These are phyloP conservation scores for Pyrenochaeta sp. DNA, from an alignment of 2,329 filamentous ascomycete genomes.

Conservation along the genomic window DNA sequence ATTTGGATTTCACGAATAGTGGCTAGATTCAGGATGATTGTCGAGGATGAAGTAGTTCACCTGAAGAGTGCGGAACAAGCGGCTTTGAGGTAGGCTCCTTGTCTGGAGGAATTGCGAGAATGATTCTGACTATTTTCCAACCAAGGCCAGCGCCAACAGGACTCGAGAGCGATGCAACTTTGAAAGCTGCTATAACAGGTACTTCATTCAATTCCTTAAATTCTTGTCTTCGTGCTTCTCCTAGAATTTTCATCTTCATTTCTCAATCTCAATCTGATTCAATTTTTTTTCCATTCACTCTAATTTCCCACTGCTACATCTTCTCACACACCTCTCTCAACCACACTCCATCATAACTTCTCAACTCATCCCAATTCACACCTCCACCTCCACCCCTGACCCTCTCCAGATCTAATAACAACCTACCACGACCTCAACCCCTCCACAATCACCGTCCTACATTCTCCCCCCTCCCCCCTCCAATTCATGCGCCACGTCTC, in stretches of 20 bases:
- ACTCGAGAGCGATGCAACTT: conserved; percentile 27
- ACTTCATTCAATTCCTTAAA: conserved; percentile 18
- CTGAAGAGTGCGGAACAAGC: conserved; percentile 22
- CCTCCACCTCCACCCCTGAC: not conserved
- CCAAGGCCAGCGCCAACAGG: conserved; percentile 39
- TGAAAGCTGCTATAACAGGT: conserved; percentile 49
- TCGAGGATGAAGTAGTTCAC: conserved; percentile 27
- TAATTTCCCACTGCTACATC: conserved; percentile 1
- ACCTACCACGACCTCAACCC: conserved; percentile 79
- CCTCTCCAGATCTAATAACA: conserved; percentile 60
- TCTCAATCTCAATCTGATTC: too few species aligned
- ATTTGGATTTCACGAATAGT: too few species aligned
- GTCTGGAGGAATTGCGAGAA: not conserved
- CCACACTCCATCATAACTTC: not conserved
- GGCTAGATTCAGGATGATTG: conserved; percentile 14
- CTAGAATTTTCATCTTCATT: too few species aligned
- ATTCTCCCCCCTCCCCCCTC: conserved; percentile 72
- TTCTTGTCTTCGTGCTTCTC: not conserved
- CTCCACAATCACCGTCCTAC: conserved; percentile 65
- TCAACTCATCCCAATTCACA: not conserved
- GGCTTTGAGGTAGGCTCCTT: conserved; percentile 19
- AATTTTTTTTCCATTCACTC: not conserved
- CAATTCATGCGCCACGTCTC: conserved; percentile 82
- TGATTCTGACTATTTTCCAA: conserved; percentile 2
- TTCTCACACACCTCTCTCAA: conserved; percentile 2